Evolutionary conservation across 1,284 basidiomycete species (phyloP), one percentile per base, ranked within the genome.

Genomic region (Lentinus polychrous): DNA sequence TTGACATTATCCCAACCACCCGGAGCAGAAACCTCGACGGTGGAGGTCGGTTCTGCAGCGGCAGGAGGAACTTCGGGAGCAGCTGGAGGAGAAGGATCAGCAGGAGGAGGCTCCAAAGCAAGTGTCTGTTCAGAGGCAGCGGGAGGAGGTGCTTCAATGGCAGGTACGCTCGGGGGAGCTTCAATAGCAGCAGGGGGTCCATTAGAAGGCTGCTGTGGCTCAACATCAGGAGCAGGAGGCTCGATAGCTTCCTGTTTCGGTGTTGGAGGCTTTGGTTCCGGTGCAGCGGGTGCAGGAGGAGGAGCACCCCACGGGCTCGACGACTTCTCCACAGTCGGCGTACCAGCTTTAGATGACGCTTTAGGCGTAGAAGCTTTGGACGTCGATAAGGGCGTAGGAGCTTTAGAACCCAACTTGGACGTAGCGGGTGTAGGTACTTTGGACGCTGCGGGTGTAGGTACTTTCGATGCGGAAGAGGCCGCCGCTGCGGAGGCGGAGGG

Each of bases 301-400:
- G 36, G n/a, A 23, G 40, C 22, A 32, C 31, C 20, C 22, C 45
- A 34, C 14, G 36, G 22, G 2, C 23, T 23, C 11, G 31, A 31
- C 1, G 27, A 17, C 3, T 38, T 27, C 24, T 49, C 47, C 6
- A 18, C 43, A 18, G 27, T 38, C 8, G 40, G 36, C 18, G 59
- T 59, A 2, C 52, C 52, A 8, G 51, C 57, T 45, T 55, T 58
- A 8, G 58, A 59, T 23, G 50, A 51, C 32, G 53, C 50, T 47
- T 52, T 54, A 8, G 57, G 58, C 23, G 56, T 61, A 2, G 55
- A 46, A 6, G 55, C 53, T 46, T 57, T 61, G 18, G 57, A 54
- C 14, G 37, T 36, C n/a, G 43, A 45, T 2, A 47, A 23, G 1
- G 23, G 48, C 10, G 39, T 37, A 15, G 44, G 44, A 7, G 48